phyloP scores from a whole-genome alignment of 2,329 filamentous ascomycete species.

The Parastagonospora avenae region DNA sequence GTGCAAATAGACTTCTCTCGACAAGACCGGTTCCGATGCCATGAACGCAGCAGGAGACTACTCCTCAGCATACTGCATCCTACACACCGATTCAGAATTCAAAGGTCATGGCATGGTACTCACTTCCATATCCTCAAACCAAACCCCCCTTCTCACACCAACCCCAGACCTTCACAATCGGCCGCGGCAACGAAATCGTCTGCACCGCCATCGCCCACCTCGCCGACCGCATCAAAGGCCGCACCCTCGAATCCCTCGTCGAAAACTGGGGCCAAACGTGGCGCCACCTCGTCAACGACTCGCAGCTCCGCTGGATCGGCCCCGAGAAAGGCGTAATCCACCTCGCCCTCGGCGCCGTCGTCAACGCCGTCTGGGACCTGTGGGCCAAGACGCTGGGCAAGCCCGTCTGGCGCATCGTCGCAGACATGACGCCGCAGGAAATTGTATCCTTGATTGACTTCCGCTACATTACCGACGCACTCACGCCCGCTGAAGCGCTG shows the following conservation, averaged over 20 bases:
- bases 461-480: slow-evolving; percentile 90
- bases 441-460: slow-evolving; percentile 90
- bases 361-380: slow-evolving; percentile 94
- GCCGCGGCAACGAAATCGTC: slow-evolving; percentile 90
- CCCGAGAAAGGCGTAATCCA: slow-evolving; percentile 95
- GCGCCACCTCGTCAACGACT: slow-evolving; percentile 90
- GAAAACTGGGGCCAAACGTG: slow-evolving; percentile 85
- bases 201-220: slow-evolving; percentile 82
- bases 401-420: slow-evolving; percentile 88
- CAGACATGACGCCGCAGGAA: slow-evolving; percentile 88
- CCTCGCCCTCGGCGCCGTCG: slow-evolving; percentile 84
- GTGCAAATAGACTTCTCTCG: slow-evolving; percentile 72
- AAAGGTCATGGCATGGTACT: slow-evolving; percentile 80
- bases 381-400: slow-evolving; percentile 87
- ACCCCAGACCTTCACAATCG: slow-evolving; percentile 83
- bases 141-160: too few relatives aligned
- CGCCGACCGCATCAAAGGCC: slow-evolving; percentile 74
- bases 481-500: slow-evolving; percentile 83
- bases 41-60: slow-evolving; percentile 96
- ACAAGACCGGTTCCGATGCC: slow-evolving; percentile 95
- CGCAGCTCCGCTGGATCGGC: slow-evolving; percentile 89
- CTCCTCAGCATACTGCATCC: slow-evolving; percentile 91
- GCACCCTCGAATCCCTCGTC: slow-evolving; percentile 77
- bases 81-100: slow-evolving; percentile 75
- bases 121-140: too few relatives aligned